phyloP scores from a whole-genome alignment of 164 flowering plant genomes.

The Pachysandra terminalis region DNA sequence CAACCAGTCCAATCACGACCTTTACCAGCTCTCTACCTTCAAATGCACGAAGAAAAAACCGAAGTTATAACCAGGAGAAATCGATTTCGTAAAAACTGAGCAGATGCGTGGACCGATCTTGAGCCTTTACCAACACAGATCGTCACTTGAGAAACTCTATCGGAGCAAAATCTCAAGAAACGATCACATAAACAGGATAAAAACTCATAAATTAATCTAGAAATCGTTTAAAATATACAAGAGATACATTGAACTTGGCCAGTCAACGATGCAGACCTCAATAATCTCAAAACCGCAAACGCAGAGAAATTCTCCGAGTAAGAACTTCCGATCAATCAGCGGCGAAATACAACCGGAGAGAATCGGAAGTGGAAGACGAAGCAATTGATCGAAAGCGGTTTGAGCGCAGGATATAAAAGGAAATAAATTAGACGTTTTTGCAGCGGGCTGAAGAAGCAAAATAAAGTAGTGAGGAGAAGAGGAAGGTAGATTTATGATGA shows the following conservation, averaged over 20 bases:
- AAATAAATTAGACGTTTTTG: slow-evolving; percentile 2
- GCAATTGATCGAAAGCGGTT: not conserved
- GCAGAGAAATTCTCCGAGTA: not conserved
- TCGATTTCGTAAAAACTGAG: not conserved
- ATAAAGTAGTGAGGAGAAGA: not conserved
- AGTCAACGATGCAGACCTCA: not conserved
- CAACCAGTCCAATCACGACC: not conserved
- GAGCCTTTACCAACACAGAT: not conserved
- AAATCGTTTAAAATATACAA: not conserved
- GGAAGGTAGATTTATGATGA: slow-evolving; percentile 9
- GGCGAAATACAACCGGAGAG: not conserved
- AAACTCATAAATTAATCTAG: not conserved
- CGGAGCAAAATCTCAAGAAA: not conserved
- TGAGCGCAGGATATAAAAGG: not conserved
- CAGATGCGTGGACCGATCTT: not conserved
- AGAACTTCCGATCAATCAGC: not conserved
- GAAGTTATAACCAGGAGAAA: not conserved
- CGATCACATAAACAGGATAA: not conserved
- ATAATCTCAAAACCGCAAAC: not conserved
- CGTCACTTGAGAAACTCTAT: not conserved
- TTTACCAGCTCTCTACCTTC: slow-evolving; percentile 3
- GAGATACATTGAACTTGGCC: not conserved
- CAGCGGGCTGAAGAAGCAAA: slow-evolving; percentile 21
- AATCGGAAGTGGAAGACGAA: not conserved
- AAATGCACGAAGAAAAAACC: not conserved